These are phyloP conservation scores for Stachybotrys elegans DNA, from an alignment of 2,329 filamentous ascomycete genomes.

Conservation along the genomic window DNA sequence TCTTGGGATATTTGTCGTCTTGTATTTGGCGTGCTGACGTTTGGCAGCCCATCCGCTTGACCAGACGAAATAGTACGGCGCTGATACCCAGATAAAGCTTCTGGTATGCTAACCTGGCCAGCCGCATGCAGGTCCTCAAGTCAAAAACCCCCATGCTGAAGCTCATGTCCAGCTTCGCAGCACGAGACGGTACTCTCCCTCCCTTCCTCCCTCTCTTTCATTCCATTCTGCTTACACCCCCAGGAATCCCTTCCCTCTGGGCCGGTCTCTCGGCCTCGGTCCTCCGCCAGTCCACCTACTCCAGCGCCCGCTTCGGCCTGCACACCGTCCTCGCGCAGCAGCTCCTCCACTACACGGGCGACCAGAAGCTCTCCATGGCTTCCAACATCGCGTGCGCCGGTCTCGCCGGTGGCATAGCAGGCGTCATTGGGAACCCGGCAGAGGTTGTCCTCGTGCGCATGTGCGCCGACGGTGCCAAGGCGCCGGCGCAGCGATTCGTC, in stretches of 20 bases:
- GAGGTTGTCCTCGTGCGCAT: constrained; percentile 39
- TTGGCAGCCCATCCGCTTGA: constrained; percentile 35
- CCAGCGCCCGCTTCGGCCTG: constrained; percentile 37
- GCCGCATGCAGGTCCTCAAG: constrained; percentile 39
- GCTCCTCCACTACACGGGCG: constrained; percentile 18
- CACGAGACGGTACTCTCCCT: constrained; percentile 28
- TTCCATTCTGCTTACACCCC: not conserved
- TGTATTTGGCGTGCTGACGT: constrained; percentile 1
- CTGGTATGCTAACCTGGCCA: constrained; percentile 13
- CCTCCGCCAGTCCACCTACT: constrained; percentile 38
- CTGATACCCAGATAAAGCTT: not conserved
- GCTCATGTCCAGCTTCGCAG: constrained; percentile 31
- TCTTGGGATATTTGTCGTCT: not conserved
- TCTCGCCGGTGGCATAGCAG: constrained; percentile 34
- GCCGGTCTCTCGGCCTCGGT: constrained; percentile 37
- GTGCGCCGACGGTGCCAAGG: constrained; percentile 39
- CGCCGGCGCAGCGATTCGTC: constrained; percentile 25
- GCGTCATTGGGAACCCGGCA: constrained; percentile 39
- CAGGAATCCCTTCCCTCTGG: constrained; percentile 37
- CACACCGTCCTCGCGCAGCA: constrained; percentile 30
- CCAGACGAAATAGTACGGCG: constrained; percentile 37
- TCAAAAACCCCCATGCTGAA: constrained; percentile 33
- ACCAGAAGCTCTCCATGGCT: constrained; percentile 22
- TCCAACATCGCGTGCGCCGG: constrained; percentile 34
- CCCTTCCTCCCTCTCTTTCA: not conserved